phyloP scores from a whole-genome alignment of 495 filamentous ascomycete genomes.

The Hapsidospora chrysogenum region DNA sequence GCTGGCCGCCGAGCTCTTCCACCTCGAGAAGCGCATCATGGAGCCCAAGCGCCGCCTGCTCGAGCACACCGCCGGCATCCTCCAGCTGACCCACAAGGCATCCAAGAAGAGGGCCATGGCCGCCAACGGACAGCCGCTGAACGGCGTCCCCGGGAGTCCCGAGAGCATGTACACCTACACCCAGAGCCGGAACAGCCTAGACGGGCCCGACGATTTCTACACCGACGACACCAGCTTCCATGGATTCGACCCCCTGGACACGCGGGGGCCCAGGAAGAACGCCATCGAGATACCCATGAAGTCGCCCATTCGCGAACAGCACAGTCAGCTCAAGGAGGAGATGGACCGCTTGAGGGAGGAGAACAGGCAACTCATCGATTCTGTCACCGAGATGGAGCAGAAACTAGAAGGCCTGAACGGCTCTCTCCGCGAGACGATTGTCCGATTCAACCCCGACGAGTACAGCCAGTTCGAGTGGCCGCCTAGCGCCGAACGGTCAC shows the following conservation, averaged over 20 bases:
- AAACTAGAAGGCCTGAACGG: conserved; percentile 58
- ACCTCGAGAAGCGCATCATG: conserved; percentile 53
- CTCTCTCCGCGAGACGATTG: conserved; percentile 48
- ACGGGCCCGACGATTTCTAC: conserved; percentile 30
- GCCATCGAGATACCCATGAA: conserved; percentile 27
- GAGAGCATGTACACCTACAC: conserved; percentile 48
- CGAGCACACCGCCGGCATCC: conserved; percentile 81
- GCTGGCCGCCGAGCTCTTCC: conserved; percentile 61
- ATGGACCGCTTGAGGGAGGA: conserved; percentile 21
- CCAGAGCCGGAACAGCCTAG: conserved; percentile 33
- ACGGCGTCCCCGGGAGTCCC: conserved; percentile 45
- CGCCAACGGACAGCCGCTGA: conserved; percentile 14
- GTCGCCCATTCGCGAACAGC: conserved; percentile 26
- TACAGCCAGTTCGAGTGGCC: conserved; percentile 17
- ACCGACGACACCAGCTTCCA: conserved; percentile 79
- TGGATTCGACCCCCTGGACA: conserved; percentile 47
- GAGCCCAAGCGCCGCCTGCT: conserved; percentile 55
- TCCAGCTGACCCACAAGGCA: conserved; percentile 69
- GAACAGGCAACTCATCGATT: conserved; percentile 13
- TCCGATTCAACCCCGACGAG: conserved; percentile 37
- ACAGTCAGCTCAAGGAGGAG: conserved; percentile 21
- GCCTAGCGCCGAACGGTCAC: conserved; percentile 7
- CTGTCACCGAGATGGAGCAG: conserved; percentile 44
- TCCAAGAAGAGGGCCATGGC: conserved; percentile 18
- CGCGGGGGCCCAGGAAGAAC: conserved; percentile 14